Base-by-base conservation (phyloP, 2,329 filamentous ascomycete species). In the Clonostachys chloroleuca region DNA sequence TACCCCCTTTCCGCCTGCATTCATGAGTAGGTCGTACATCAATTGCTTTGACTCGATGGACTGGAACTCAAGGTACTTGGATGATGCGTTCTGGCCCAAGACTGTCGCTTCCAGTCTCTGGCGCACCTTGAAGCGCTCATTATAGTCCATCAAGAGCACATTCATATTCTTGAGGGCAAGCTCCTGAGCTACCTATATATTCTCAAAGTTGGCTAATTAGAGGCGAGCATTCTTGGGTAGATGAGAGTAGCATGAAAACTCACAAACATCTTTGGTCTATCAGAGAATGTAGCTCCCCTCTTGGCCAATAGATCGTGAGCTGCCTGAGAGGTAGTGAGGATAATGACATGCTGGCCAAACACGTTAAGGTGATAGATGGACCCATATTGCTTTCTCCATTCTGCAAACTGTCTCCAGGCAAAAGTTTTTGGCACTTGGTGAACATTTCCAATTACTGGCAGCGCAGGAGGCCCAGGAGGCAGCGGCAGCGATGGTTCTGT, bases 11-110 rank as follows among this genome's bases (percentile, higher is more conserved):
- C 49, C 49, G 1, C 58, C 61, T 10, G 44, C 34, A 8, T 59
- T 46, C 2, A 54, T 50, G n/a, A 76, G 50, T 0, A 76, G 54
- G 12, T 75, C 69, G 14, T 58, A 59, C 1, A 76, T 49, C 1
- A 75, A 52, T 44, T 75, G 70, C 46, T 64, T 68, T 30, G 66
- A 69, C 51, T 77, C 74, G 6, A 75, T 59, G 10, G 74, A 68
- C 51, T 75, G 72, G 0, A 77, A 52, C 0, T 62, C 57, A 14
- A 59, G 59, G 47, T 75, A 76, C 0, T 60, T 62, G 3, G 54
- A 54, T 42, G 45, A 64, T 37, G 57, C 63, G 49, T 51, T 54
- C 1, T 50, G 42, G 4, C 52, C 59, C 0, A 69, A 62, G 14
- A 66, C 57, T 14, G 61, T 65, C 16, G 56, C 63, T 49, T 63